Base-by-base conservation (phyloP, 2,329 filamentous ascomycete genomes). In the Corniculantispora saksenae region DNA sequence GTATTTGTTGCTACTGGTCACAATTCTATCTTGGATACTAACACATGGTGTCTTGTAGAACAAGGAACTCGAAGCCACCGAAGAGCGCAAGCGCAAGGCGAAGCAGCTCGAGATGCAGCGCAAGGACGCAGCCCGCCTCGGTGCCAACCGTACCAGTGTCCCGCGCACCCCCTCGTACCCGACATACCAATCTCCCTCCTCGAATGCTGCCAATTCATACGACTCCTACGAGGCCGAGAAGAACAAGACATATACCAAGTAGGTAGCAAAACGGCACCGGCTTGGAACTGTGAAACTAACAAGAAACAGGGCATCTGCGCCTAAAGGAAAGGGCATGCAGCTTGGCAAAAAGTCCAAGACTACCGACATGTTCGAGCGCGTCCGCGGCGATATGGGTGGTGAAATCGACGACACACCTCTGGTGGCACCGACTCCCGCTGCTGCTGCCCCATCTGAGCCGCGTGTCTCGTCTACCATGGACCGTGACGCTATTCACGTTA, bases 51-150 rank as follows among this genome's bases (percentile, higher is more conserved):
- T 40, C 27, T 45, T 48, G 66, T 76, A 97, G 88, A 99, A 99
- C 85, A 99, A 99, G 83, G 96, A 99, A 80, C 84, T 99, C 71
- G 95, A 99, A 80, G 96, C 95, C 12, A 97, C 91, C 63, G 95
- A 99, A 78, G 95, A 99, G 84, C 92, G 96, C 75, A 99, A 99
- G 84, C 88, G 94, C 73, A 97, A 97, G 81, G 96, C 95, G 61
- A 99, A 98, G 84, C 95, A 99, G 80, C 85, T 99, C 73, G 96
- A 99, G 80, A 91, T 99, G 87, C 95, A 99, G 82, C 92, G 95
- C 77, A 99, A 98, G 82, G 96, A 99, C 76, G 90, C 94, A 73
- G 91, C 92, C 68, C 89, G 94, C 71, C 89, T 84, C 72, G 89
- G 89, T 56, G 89, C 92, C 71, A 89, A 89, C 56, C 89, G 92